Evolutionary conservation across 2,329 filamentous ascomycete species (phyloP).

Genomic region (Cordyceps farinosa): DNA sequence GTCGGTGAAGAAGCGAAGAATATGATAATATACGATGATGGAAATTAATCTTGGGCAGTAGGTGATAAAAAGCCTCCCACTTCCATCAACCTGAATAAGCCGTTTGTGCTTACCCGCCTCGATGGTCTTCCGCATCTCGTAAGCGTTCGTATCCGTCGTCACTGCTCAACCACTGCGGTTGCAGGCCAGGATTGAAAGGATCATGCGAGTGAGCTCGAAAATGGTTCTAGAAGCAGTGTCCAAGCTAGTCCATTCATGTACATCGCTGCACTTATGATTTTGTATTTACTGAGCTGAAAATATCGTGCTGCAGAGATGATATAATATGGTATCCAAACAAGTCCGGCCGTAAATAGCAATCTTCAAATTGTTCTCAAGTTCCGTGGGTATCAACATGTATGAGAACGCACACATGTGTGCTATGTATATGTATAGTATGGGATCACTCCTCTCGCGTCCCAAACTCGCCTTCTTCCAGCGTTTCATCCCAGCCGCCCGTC

Average conservation of each 20-base stretch:
- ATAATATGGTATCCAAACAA: neutral
- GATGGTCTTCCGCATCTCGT: neutral
- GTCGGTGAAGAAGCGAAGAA: neutral
- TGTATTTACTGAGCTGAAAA: neutral
- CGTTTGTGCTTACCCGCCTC: conserved; percentile 6
- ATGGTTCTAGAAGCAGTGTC: no score
- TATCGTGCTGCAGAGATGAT: neutral
- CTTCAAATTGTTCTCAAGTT: conserved; percentile 14
- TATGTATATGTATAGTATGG: neutral
- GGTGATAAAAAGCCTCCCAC: neutral
- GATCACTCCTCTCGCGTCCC: conserved; percentile 35
- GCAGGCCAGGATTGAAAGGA: neutral
- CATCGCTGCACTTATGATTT: neutral
- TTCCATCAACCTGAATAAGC: neutral
- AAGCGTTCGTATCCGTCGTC: neutral
- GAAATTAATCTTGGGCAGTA: no score
- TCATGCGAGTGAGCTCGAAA: neutral
- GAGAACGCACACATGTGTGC: neutral
- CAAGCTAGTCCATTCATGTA: neutral
- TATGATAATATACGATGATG: neutral
- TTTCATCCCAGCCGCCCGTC: conserved; percentile 86
- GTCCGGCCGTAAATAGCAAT: conserved; percentile 9
- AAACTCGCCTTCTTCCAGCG: conserved; percentile 56
- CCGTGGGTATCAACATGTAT: conserved; percentile 29
- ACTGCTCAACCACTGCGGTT: neutral